Evolutionary conservation across 2,329 filamentous ascomycete species (phyloP), one percentile per base, ranked within the genome.

Genomic region (Diplodia seriata): DNA sequence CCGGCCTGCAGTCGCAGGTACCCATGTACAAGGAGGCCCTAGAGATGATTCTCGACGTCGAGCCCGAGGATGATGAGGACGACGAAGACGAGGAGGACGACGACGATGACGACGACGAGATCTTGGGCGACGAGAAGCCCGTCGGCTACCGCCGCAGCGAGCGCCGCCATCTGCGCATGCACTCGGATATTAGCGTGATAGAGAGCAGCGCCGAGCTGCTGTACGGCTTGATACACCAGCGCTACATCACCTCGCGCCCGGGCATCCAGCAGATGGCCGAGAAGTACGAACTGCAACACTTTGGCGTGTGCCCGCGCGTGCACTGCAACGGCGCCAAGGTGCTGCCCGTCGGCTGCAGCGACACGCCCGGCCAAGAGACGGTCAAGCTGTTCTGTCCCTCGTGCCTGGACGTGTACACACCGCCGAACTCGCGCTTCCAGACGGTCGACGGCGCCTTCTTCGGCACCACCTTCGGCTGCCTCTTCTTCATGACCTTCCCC

Each of bases 241-340:
- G 95, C 68, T 99, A 97, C 81, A 98, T 99, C 81, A 98, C 94
- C 76, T 97, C 94, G 29, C 88, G 95, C 69, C 93, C 92, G 2
- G 95, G 95, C 64, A 98, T 99, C 75, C 94, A 98, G 81, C 94
- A 97, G 79, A 99, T 99, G 95, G 93, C 94, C 70, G 95, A 99
- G 81, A 99, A 99, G 80, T 99, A 98, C 83, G 94, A 98, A 80
- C 86, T 97, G 59, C 91, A 94, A 70, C 94, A 99, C 82, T 99
- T 99, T 77, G 95, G 95, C 65, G 90, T 91, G 73, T 99, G 95
- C 79, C 95, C 95, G n/a, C 89, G 95, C 69, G 96, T 94, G 69
- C 89, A 94, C 81, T 99, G 95, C 85, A 91, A 93, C 74, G 90
- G 91, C 69, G 91, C 93, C 71, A 91, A 94, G 75, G 95, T 97